Evolutionary conservation across 1,284 basidiomycete genomes (phyloP), one percentile per base, ranked within the genome.

Genomic region (Stygiomarasmius scandens): DNA sequence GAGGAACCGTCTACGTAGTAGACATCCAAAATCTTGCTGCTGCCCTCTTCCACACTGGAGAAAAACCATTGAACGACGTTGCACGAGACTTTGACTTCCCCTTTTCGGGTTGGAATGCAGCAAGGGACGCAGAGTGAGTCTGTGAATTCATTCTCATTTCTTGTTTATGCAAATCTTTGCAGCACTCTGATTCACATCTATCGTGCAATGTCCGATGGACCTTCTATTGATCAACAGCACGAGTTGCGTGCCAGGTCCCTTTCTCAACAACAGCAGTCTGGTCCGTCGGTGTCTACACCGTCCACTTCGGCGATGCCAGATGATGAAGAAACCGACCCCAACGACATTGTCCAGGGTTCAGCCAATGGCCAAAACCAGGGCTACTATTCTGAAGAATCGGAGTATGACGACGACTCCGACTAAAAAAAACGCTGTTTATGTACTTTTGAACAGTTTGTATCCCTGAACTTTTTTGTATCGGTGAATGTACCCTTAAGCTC

Each of bases 191-290:
- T 49, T 2, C 25, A 24, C 14, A 32, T 49, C 1, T 49, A 14
- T 16, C 24, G 19, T 4, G 14, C 48, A 8, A 49, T 49, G 48
- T 14, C 32, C n/a, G 48, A 49, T 16, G 48, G 48, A 3, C 84
- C 85, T 0, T 79, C 71, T 60, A 79, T 83, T 24, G 65, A 86
- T 20, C 68, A 81, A 44, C 74, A 69, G 29, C 83, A 80, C 59
- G 67, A 41, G 16, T 41, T 41, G 38, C 38, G 38, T 19, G n/a
- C 38, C 16, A 41, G 38, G 16, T 4, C n/a, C 78, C 50, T 71
- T 72, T 55, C 74, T 69, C 56, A 83, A 72, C 25, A 19, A 49
- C 2, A 49, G 5, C 14, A 29, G 11, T 16, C 23, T 49, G n/a
- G 23, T 11, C 20, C 25, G 9, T n/a, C 25, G 25, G 1, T 12